Evolutionary conservation across 176 grass and related monocot species (phyloP), one percentile per base, ranked within the genome.

Genomic region (Carex myosuroides): DNA sequence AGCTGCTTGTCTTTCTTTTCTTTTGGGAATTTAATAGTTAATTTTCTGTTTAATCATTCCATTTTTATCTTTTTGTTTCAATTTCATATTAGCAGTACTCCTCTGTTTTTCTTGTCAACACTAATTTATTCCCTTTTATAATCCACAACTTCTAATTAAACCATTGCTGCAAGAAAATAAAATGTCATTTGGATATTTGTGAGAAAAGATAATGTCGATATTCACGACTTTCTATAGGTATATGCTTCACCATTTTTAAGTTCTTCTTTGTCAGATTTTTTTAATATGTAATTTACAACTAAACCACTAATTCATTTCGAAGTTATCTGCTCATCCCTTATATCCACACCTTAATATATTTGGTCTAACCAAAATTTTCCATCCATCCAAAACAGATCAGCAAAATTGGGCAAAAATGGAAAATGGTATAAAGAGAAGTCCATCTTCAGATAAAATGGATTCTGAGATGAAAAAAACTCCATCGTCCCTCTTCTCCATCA

Each of bases 401-500:
- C 12, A 77, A 29, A 17, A 32, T 56, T 7, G 13, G 24, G 50
- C 30, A 22, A 33, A 55, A 77, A 77, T 77, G 73, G 50, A 56
- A 8, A 55, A 54, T 33, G 22, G 52, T 26, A 16, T 78, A 57
- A 78, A 33, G 52, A 78, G 57, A 78, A 78, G 26, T 9, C 26
- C 50, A 18, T 78, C 73, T 55, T 78, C 52, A 3, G 52, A 81
- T 63, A 62, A 46, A 64, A 81, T 81, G 18, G 48, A 53, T 5
- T 26, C 2, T 9, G 57, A 75, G 48, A 91, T 94, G 85, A 88
- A 73, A 86, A 91, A 85, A 50, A 88, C 81, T 16, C 81, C 91
- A 12, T 86, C 88, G 10, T 91, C 89, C 39, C 89, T 87, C 48
- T 81, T 89, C 44, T 92, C 92, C 30, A 81, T 91, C 30, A 89